Percentiles rank a stretch among this genome's conserved stretches.
phyloP scores from a whole-genome alignment of 495 filamentous ascomycete species.

The Coniosporium apollinis region DNA sequence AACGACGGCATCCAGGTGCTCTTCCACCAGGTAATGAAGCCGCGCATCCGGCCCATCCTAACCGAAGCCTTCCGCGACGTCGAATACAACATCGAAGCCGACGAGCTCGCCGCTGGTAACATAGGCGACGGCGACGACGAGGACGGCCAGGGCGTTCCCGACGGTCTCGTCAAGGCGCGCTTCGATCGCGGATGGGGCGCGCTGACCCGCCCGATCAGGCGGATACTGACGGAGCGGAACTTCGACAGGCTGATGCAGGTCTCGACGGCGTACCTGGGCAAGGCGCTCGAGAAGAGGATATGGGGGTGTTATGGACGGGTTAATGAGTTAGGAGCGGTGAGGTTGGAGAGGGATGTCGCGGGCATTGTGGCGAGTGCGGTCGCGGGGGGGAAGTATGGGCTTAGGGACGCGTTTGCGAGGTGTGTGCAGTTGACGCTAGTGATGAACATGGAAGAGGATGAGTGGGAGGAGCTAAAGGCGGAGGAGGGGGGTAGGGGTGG shows the following conservation, averaged over 20 bases:
- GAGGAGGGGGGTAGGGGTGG: slow-evolving; percentile 24
- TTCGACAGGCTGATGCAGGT: slow-evolving; percentile 55
- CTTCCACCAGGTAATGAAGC: slow-evolving; percentile 77
- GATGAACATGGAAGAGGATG: slow-evolving; percentile 94
- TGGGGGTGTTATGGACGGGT: slow-evolving; percentile 69
- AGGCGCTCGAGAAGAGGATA: slow-evolving; percentile 76
- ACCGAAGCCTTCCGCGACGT: slow-evolving; percentile 81
- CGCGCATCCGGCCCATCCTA: slow-evolving; percentile 68
- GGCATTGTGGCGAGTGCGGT: slow-evolving; percentile 64
- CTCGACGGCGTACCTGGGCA: slow-evolving; percentile 54
- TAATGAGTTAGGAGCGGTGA: slow-evolving; percentile 66
- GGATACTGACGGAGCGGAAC: slow-evolving; percentile 60
- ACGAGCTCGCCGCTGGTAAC: slow-evolving; percentile 36
- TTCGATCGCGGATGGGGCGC: slow-evolving; percentile 76
- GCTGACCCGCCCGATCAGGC: slow-evolving; percentile 62
- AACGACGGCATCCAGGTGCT: slow-evolving; percentile 66
- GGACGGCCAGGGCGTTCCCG: slow-evolving; percentile 28
- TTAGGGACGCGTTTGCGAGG: slow-evolving; percentile 63
- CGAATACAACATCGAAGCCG: slow-evolving; percentile 49
- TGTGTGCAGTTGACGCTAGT: slow-evolving; percentile 75
- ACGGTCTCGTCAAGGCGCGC: slow-evolving; percentile 43
- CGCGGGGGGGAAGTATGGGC: slow-evolving; percentile 55
- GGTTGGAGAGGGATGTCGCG: slow-evolving; percentile 75
- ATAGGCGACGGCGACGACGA: slow-evolving; percentile 10
- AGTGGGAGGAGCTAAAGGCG: slow-evolving; percentile 67